Evolutionary conservation across 2,329 filamentous ascomycete species (phyloP), one percentile per base, ranked within the genome.

Genomic region (Nothophoma quercina): DNA sequence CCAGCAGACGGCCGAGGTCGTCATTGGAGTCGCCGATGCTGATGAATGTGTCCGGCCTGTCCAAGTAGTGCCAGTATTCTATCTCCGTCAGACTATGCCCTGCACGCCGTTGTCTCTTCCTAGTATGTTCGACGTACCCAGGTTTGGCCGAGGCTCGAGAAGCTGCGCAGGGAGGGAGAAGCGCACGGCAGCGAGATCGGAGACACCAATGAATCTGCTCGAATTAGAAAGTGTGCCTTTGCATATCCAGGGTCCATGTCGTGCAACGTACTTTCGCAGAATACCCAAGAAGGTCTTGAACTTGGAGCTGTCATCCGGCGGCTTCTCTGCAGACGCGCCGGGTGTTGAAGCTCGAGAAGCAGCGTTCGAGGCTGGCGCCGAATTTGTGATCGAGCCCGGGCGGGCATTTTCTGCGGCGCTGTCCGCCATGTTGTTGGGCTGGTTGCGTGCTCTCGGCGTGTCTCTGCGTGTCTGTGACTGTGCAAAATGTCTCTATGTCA

Each of bases 41-140:
- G 58, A 84, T 83, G 72, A 99, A 97, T 39, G 93, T 91, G 75
- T 96, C 96, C 18, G 93, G 93, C 64, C 92, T 86, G 76, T 99
- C 95, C 72, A 99, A 83, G 71, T 99, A 99, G 70, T 96, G 96
- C 95, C 95, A 99, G 79, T 98, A 99, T 79, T 99, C 95, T 86
- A 65, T 45, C 42, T 34, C 28, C 35, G 63, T 69, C 60, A 74
- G 69, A 63, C 43, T 36, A 22, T 36, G 34, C 57, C 29, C 53
- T 38, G 25, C 18, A 29, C 38, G 25, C 16, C 16, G 33, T 33
- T 48, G 29, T 13, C 38, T 16, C 21, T 28, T 32, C 33, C 7
- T 38, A 40, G 10, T 19, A 16, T 40, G 22, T 39, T 28, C 33
- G 41, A 70, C 78, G 59, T 79, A 86, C 84, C 84, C 72, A 99